Evolutionary conservation across 2,329 filamentous ascomycete genomes (phyloP).

Genomic region (Chaetomium sp.): DNA sequence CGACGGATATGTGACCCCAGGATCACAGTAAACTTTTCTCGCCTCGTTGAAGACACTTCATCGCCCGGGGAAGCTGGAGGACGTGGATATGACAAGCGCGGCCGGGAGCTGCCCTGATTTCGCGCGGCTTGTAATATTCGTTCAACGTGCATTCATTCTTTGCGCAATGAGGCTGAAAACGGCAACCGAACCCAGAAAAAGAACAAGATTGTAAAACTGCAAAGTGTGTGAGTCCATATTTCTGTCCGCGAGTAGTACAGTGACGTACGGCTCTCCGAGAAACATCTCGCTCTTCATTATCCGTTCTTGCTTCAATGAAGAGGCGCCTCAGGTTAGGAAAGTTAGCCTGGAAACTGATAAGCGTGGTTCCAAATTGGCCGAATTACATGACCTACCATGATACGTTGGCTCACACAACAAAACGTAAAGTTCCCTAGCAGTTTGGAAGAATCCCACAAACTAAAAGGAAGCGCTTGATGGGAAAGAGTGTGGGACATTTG

Average conservation of each 20-base stretch:
- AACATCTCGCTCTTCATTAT: conserved; percentile 90
- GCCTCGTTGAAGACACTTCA: no score
- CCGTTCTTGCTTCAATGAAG: conserved; percentile 88
- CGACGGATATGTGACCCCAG: no score
- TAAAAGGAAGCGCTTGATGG: no score
- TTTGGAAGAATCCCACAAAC: no score
- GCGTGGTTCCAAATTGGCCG: neutral
- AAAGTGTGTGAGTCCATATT: conserved; percentile 7
- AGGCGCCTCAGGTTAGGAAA: conserved; percentile 92
- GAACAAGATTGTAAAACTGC: conserved; percentile 93
- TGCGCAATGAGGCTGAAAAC: conserved; percentile 92
- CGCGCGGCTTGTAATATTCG: neutral
- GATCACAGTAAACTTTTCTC: no score
- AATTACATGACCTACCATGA: conserved; percentile 1
- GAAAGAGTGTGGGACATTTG: no score
- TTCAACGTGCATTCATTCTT: conserved; percentile 55
- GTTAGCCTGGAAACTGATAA: conserved; percentile 48
- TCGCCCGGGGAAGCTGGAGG: no score
- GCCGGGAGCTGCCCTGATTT: neutral
- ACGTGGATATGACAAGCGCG: no score
- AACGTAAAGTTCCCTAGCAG: no score
- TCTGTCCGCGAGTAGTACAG: neutral
- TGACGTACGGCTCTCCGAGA: conserved; percentile 78
- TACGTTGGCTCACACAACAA: neutral
- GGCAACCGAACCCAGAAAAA: conserved; percentile 94